Percentiles rank a stretch among this genome's conserved stretches.
Evolutionary conservation across 1,284 basidiomycete genomes (phyloP).

Genomic region (Pterula multifida): DNA sequence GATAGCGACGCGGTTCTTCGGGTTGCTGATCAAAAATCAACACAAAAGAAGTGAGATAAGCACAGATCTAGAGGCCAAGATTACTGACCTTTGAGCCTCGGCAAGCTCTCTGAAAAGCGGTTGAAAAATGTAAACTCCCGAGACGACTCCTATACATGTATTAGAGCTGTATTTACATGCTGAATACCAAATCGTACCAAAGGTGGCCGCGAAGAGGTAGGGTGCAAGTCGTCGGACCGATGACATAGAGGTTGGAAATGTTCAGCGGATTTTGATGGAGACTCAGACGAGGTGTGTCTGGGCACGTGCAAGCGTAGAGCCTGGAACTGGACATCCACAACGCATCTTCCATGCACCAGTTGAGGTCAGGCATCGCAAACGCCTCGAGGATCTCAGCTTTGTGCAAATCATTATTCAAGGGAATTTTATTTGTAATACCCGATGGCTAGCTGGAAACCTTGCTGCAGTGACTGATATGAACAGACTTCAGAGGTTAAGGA

Average conservation of each 20-base stretch:
- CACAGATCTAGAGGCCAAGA: neutral
- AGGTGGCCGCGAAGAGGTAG: neutral
- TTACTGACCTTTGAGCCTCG: neutral
- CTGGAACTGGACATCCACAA: too few species aligned
- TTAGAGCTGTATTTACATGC: neutral
- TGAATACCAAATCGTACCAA: neutral
- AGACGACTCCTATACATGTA: constrained; percentile 33
- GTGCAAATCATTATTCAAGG: too few species aligned
- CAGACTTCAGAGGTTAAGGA: too few species aligned
- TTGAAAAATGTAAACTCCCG: constrained; percentile 52
- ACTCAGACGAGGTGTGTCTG: neutral
- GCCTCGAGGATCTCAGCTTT: too few species aligned
- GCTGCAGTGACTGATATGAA: too few species aligned
- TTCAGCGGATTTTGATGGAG: neutral
- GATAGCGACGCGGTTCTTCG: constrained; percentile 16
- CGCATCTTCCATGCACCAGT: too few species aligned
- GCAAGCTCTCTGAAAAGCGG: constrained; percentile 19
- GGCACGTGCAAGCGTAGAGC: neutral
- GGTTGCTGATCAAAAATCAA: neutral
- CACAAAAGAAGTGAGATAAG: neutral
- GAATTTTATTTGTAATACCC: too few species aligned
- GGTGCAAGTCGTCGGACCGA: neutral
- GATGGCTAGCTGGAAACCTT: too few species aligned
- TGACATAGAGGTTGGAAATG: constrained; percentile 7
- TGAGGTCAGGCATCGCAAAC: too few species aligned